Percentiles rank a stretch among this genome's conserved stretches.
phyloP scores from a whole-genome alignment of 169 alveolate genomes.

The Plasmodium blacklocki region DNA sequence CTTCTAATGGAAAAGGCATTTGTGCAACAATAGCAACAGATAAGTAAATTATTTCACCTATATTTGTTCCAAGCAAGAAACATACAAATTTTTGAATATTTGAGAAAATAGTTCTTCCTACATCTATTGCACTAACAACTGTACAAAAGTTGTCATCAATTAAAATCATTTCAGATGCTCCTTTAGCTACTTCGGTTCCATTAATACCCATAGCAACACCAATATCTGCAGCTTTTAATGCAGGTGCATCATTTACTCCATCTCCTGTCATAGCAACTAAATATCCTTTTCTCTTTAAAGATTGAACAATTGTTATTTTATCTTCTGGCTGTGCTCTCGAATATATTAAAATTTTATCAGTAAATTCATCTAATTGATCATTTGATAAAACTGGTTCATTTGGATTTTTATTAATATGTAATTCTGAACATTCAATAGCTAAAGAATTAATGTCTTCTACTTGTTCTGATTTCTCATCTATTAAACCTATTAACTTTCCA shows the following conservation, averaged over 20 bases:
- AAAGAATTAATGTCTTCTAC: background rate
- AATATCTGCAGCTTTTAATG: conserved; percentile 98
- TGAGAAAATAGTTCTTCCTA: conserved; percentile 96
- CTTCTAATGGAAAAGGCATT: conserved; percentile 93
- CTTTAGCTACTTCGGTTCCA: conserved; percentile 99
- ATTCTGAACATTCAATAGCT: conserved; percentile 69
- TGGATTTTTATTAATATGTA: conserved; percentile 87
- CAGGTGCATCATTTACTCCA: conserved; percentile 99
- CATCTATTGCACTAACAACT: conserved; percentile 99
- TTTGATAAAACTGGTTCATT: conserved; percentile 84
- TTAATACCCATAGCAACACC: conserved; percentile 99
- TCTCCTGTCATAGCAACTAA: conserved; percentile 98
- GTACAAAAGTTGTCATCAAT: conserved; percentile 99
- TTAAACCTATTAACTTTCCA: conserved; percentile 96
- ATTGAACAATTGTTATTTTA: conserved; percentile 92
- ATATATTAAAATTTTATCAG: conserved; percentile 86
- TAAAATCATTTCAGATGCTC: conserved; percentile 99
- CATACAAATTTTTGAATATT: conserved; percentile 95
- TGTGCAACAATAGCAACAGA: conserved; percentile 89
- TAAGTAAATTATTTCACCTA: conserved; percentile 92
- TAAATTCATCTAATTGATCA: conserved; percentile 84
- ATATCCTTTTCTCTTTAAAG: conserved; percentile 91
- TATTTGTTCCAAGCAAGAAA: conserved; percentile 93
- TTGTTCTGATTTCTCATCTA: conserved; percentile 5
- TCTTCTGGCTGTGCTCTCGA: conserved; percentile 92